phyloP scores from a whole-genome alignment of 192 early-diverging fungal species.

The Mortierella hygrophila region DNA sequence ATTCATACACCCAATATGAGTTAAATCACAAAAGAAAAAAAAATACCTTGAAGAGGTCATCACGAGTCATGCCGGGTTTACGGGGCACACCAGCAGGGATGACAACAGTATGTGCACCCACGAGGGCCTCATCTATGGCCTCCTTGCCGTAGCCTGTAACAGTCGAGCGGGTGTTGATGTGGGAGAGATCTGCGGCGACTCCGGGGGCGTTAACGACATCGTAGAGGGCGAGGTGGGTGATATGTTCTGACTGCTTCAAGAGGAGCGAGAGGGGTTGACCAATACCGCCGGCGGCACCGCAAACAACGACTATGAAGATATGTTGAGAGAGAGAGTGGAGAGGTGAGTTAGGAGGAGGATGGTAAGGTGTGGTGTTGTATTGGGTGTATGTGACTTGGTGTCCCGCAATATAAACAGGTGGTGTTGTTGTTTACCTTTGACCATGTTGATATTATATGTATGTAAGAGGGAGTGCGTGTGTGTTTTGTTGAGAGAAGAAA shows the following conservation, averaged over 20 bases:
- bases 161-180: conserved; percentile 84
- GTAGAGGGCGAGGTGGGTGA: conserved; percentile 88
- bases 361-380: neutral
- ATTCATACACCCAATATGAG: neutral
- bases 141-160: conserved; percentile 65
- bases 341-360: neutral
- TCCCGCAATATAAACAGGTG: neutral
- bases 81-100: conserved; percentile 77
- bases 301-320: conserved; percentile 27
- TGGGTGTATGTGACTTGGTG: no score
- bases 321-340: neutral
- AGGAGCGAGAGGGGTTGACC: conserved; percentile 96
- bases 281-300: conserved; percentile 91
- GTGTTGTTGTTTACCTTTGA: conserved; percentile 23
- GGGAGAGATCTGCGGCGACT: conserved; percentile 93
- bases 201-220: conserved; percentile 98
- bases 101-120: conserved; percentile 74
- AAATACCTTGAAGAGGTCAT: conserved; percentile 93
- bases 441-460: conserved; percentile 21
- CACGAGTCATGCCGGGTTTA: conserved; percentile 95
- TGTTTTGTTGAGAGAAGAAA: neutral
- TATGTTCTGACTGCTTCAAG: conserved; percentile 87
- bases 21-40: neutral
- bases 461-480: neutral
- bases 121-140: conserved; percentile 56